Conservation (phyloP, 345 rosid species). For the Ricinus communis region DNA sequence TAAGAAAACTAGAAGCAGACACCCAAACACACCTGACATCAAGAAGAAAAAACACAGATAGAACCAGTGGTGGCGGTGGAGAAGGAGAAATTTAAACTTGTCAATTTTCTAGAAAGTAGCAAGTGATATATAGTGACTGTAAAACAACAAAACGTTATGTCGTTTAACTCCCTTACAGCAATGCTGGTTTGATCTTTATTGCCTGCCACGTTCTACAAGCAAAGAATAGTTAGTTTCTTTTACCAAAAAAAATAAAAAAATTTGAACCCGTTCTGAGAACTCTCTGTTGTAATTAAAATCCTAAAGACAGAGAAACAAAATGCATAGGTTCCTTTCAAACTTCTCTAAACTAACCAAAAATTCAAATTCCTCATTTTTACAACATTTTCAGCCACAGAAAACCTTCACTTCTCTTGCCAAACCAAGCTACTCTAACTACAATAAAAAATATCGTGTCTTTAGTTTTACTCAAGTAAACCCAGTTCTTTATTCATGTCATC, state of each 20-base stretch:
- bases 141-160: too few relatives aligned
- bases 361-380: neutral
- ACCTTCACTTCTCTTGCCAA: neutral
- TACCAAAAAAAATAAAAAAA: neutral
- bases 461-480: conserved; percentile 22
- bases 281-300: neutral
- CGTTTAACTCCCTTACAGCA: too few relatives aligned
- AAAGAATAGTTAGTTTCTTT: neutral
- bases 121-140: neutral
- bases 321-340: conserved; percentile 2
- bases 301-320: neutral
- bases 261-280: too few relatives aligned
- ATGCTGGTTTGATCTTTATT: too few relatives aligned
- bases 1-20: too few relatives aligned
- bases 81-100: too few relatives aligned
- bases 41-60: neutral
- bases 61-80: neutral
- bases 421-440: neutral
- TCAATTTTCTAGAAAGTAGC: neutral
- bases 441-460: conserved; percentile 6
- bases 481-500: conserved; percentile 30
- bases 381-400: neutral
- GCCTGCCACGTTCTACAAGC: neutral
- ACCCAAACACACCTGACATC: too few relatives aligned
- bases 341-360: neutral